Percentiles rank a stretch among this genome's conserved stretches.
phyloP scores from a whole-genome alignment of 768 basidiomycete genomes.

The Termitomyces sp. region DNA sequence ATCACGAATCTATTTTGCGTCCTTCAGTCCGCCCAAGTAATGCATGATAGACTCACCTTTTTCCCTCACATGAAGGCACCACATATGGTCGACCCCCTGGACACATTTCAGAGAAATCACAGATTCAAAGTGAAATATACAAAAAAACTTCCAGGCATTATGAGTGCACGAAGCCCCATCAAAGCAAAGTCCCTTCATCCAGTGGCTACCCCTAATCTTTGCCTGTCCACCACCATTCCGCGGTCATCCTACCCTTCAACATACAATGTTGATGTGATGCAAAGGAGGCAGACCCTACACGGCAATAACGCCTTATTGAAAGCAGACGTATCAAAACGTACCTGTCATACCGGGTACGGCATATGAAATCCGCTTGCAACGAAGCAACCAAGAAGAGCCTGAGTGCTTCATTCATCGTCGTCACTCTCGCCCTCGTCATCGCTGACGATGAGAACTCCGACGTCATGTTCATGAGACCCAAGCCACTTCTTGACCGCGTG shows the following conservation, averaged over 20 bases:
- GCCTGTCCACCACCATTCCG: not conserved
- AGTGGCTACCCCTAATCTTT: not conserved
- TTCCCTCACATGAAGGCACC: constrained; percentile 6
- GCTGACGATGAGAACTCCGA: constrained; percentile 42
- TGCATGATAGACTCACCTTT: constrained; percentile 13
- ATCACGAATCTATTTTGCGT: not conserved
- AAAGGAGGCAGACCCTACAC: not conserved
- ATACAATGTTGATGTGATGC: not conserved
- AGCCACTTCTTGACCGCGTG: constrained; percentile 37
- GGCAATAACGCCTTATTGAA: not conserved
- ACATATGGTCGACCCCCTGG: constrained; percentile 10
- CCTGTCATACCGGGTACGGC: constrained; percentile 4
- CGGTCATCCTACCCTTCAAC: not conserved
- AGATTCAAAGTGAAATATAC: constrained; percentile 11
- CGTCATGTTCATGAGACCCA: constrained; percentile 28
- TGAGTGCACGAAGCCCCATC: not conserved
- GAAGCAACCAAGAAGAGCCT: not conserved
- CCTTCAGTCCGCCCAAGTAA: constrained; percentile 4
- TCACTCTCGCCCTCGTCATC: constrained; percentile 20
- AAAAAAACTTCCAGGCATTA: constrained; percentile 13
- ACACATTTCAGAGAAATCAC: constrained; percentile 13
- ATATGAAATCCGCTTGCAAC: not conserved
- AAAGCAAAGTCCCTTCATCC: not conserved
- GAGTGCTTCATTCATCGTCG: constrained; percentile 2
- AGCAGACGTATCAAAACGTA: constrained; percentile 7